Evolutionary conservation across 2,329 filamentous ascomycete genomes (phyloP).

Genomic region (Chrysosporium queenslandicum): DNA sequence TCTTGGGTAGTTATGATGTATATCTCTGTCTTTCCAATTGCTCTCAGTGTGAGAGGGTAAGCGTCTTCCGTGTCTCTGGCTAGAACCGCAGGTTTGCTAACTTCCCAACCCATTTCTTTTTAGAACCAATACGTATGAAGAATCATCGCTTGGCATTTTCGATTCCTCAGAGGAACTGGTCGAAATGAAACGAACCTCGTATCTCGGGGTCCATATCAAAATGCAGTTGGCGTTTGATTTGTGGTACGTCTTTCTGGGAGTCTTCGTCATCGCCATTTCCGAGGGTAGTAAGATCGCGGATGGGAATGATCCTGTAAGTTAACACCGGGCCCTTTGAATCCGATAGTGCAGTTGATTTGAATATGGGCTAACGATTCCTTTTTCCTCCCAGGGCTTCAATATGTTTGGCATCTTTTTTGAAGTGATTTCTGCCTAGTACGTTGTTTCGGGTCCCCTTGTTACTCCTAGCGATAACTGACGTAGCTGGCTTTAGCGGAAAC

Average conservation of each 20-base stretch:
- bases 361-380: neutral
- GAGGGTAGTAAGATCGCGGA: conserved; percentile 34
- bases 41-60: conserved; percentile 67
- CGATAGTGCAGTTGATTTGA: neutral
- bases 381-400: conserved; percentile 12
- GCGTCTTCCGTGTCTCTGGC: neutral
- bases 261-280: conserved; percentile 42
- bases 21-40: conserved; percentile 89
- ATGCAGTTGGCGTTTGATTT: conserved; percentile 57
- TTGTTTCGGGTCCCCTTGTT: neutral
- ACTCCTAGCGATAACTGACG: neutral
- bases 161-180: conserved; percentile 21
- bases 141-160: conserved; percentile 52
- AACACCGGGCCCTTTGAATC: neutral
- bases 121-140: conserved; percentile 56
- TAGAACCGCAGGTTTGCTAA: neutral
- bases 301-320: conserved; percentile 21
- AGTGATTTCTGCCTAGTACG: conserved; percentile 34
- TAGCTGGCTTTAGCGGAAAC: conserved; percentile 22
- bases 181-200: conserved; percentile 27
- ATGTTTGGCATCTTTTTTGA: conserved; percentile 34
- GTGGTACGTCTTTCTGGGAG: conserved; percentile 53
- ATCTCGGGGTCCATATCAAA: conserved; percentile 47
- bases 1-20: conserved; percentile 95
- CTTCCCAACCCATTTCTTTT: neutral